A percentile compares a stretch with the other conserved stretches of the same genome.
Evolutionary conservation across 1,284 basidiomycete genomes (phyloP).

Genomic region (Marasmius sp.): DNA sequence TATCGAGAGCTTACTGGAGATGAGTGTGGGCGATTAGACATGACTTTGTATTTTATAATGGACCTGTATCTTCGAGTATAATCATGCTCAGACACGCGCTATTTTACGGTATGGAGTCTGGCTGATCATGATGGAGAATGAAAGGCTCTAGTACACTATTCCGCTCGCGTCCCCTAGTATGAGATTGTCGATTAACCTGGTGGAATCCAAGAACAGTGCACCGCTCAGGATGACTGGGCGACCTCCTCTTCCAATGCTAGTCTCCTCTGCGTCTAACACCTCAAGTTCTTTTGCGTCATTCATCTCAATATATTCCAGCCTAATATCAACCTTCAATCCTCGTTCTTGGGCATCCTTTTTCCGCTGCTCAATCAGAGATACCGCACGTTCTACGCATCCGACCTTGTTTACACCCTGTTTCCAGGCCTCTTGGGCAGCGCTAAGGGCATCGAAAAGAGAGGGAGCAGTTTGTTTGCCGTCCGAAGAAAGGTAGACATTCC

Average conservation of each 20-base stretch:
- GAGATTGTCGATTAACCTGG: slow-evolving; percentile 92
- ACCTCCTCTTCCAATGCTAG: slow-evolving; percentile 15
- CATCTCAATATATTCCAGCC: slow-evolving; percentile 86
- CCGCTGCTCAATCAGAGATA: not conserved
- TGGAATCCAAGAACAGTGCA: slow-evolving; percentile 85
- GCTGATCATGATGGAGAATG: too few relatives aligned
- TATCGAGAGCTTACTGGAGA: slow-evolving; percentile 83
- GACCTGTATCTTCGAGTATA: not conserved
- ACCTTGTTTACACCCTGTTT: slow-evolving; percentile 47
- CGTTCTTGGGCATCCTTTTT: slow-evolving; percentile 5
- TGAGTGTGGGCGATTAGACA: slow-evolving; percentile 48
- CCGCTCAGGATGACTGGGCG: slow-evolving; percentile 79
- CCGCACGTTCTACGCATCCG: slow-evolving; percentile 42
- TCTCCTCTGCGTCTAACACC: slow-evolving; percentile 40
- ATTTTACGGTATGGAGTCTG: too few relatives aligned
- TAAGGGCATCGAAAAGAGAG: slow-evolving; percentile 71
- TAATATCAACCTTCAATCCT: slow-evolving; percentile 58
- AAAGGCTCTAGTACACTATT: slow-evolving; percentile 16
- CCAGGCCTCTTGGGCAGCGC: slow-evolving; percentile 58
- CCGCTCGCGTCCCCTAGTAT: slow-evolving; percentile 58
- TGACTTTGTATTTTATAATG: not conserved
- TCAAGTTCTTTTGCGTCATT: slow-evolving; percentile 83
- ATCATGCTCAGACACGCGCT: too few relatives aligned
- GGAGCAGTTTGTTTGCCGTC: slow-evolving; percentile 71
- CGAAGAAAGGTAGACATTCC: slow-evolving; percentile 82